Evolutionary conservation across 768 basidiomycete species (phyloP).

Genomic region (Boletus subcaerulescens): DNA sequence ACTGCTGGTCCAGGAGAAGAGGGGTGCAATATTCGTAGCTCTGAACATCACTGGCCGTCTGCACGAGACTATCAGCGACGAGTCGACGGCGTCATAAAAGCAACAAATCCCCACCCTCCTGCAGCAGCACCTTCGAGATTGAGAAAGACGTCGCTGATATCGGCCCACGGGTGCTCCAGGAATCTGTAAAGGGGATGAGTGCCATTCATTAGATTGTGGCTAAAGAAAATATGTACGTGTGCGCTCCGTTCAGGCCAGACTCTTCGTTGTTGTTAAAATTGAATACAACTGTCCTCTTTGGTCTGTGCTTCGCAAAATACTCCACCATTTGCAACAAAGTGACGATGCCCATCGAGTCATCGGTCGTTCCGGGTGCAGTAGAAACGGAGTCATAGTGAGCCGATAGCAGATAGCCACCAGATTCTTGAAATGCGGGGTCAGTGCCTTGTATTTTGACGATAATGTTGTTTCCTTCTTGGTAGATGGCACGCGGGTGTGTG

Average conservation of each 20-base stretch:
- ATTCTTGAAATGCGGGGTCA: constrained; percentile 31
- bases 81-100: not conserved
- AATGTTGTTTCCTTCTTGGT: constrained; percentile 69
- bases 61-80: constrained; percentile 1
- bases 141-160: constrained; percentile 61
- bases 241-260: constrained; percentile 70
- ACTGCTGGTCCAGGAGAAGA: constrained; percentile 46
- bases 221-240: constrained; percentile 41
- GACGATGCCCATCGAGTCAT: constrained; percentile 72
- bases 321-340: constrained; percentile 65
- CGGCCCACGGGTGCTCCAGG: constrained; percentile 72
- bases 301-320: constrained; percentile 48
- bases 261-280: constrained; percentile 89
- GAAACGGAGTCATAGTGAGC: constrained; percentile 84
- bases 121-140: constrained; percentile 82
- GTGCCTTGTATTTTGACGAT: constrained; percentile 62
- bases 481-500: constrained; percentile 30
- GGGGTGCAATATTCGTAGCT: constrained; percentile 54
- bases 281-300: constrained; percentile 65
- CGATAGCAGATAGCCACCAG: constrained; percentile 62
- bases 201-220: not conserved
- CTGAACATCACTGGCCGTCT: constrained; percentile 80
- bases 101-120: constrained; percentile 54
- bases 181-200: constrained; percentile 42
- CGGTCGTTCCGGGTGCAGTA: constrained; percentile 70